Evolutionary conservation across 495 filamentous ascomycete species (phyloP).

Genomic region (Talaromyces trachyspermus): DNA sequence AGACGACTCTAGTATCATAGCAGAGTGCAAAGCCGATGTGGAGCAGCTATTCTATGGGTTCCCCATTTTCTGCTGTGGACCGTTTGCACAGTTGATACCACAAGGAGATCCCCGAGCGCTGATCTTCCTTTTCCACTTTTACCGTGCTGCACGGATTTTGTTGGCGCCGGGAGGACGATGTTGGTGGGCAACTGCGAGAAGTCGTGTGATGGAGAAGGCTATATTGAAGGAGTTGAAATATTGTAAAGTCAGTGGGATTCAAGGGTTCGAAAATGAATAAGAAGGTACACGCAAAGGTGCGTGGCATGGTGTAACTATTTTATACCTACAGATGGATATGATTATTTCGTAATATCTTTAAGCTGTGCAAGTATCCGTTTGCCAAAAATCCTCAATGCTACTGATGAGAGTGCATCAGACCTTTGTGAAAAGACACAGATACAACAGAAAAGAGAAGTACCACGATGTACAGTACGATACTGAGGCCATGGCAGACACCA

Average conservation of each 20-base stretch:
- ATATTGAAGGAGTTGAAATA: background rate
- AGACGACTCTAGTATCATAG: background rate
- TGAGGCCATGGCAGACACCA: too few relatives aligned
- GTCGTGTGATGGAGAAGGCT: background rate
- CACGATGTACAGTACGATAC: too few relatives aligned
- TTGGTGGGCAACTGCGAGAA: conserved; percentile 2
- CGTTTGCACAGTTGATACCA: background rate
- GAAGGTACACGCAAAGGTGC: too few relatives aligned
- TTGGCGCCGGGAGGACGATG: background rate
- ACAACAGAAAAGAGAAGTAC: too few relatives aligned
- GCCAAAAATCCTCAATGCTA: too few relatives aligned
- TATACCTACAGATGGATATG: too few relatives aligned
- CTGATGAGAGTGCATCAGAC: too few relatives aligned
- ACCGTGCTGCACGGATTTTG: background rate
- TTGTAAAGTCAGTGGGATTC: background rate
- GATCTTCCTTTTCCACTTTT: background rate
- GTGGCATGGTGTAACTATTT: too few relatives aligned
- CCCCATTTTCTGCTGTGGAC: background rate
- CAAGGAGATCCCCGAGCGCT: background rate
- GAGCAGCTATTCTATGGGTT: conserved; percentile 4
- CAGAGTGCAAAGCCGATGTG: background rate
- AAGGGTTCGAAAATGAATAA: background rate
- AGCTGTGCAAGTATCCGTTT: too few relatives aligned
- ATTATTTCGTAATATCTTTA: too few relatives aligned
- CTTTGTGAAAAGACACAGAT: too few relatives aligned